Evolutionary conservation across 2,329 filamentous ascomycete genomes (phyloP), one percentile per base, ranked within the genome.

Genomic region (Zasmidium angulare): DNA sequence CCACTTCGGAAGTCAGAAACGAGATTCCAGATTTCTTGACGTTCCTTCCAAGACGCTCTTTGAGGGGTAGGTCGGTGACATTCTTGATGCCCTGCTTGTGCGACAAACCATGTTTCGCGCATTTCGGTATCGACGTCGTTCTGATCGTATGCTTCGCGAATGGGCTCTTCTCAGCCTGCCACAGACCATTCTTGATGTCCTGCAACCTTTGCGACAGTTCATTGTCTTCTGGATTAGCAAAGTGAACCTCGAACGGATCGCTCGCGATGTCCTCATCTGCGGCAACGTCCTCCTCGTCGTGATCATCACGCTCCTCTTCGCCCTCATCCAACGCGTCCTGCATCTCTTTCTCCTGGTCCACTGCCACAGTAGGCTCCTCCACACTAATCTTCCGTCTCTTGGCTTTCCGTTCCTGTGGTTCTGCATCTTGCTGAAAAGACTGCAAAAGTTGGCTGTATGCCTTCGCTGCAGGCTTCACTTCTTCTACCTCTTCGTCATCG

Each of bases 191-290:
- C 71, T 6, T 76, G 70, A 80, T 76, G 20, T 77, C 74, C 59
- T 81, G 75, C 36, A 84, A 69, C 36, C 76, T 83, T 65, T 77
- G 76, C 1, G 81, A 77, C 7, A 91, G 76, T 46, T 82, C 75
- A 4, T 82, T 79, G 51, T 89, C 84, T 49, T 93, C 83, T 0
- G 87, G 85, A 46, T 81, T 81, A 31, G 86, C 84, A 72, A 96
- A 96, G 75, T 97, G 93, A 7, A 79, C 77, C 63, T 95, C 89
- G 69, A 96, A 97, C 0, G 91, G 89, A 72, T 96, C 72, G 9
- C 71, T 66, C 10, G 64, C 60, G 48, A 78, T 75, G 50, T 76
- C 76, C 21, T 76, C 76, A 11, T 77, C 75, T 1, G 77, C 78
- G 22, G 71, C 73, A 21, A 84, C 82, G 11, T 79, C 76, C 50